phyloP scores from a whole-genome alignment of 139 green algal species.

The Chlamydomonas sphaeroides region DNA sequence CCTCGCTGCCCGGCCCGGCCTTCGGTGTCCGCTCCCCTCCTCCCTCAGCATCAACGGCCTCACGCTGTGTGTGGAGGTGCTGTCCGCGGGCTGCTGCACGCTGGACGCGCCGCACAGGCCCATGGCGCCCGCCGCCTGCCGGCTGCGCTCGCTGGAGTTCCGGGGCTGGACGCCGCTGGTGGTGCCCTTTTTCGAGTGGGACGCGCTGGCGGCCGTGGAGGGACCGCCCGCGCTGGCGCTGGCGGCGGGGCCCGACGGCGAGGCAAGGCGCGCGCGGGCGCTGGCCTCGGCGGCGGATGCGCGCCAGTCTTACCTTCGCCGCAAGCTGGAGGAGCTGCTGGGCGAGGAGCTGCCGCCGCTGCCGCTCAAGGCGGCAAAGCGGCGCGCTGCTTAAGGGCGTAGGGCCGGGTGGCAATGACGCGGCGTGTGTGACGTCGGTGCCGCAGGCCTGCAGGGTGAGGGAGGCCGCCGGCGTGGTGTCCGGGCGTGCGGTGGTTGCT shows the following conservation, averaged over 20 bases:
- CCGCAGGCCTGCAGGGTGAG: no score
- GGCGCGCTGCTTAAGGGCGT: no score
- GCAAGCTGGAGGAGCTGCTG: conserved; percentile 32
- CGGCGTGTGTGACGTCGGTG: no score
- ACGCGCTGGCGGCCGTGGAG: conserved; percentile 16
- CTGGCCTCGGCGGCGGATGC: background rate
- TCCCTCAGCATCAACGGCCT: conserved; percentile 34
- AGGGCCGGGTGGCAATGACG: background rate
- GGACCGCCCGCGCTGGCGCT: background rate
- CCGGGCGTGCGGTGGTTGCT: no score
- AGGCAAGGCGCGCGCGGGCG: background rate
- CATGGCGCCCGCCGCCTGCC: background rate
- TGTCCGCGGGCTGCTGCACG: conserved; percentile 24
- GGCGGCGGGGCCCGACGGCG: background rate
- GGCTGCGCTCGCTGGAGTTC: conserved; percentile 33
- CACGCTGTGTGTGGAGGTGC: conserved; percentile 28
- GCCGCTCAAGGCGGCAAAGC: background rate
- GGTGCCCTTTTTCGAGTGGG: conserved; percentile 37
- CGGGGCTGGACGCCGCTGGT: conserved; percentile 30
- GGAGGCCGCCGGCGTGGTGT: no score
- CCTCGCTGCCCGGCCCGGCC: background rate
- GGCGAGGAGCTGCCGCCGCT: conserved; percentile 26
- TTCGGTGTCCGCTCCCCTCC: background rate
- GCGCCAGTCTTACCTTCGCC: conserved; percentile 4
- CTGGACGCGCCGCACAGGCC: conserved; percentile 12